These are phyloP conservation scores for Malus domestica DNA, from an alignment of 306 rosid species.

Conservation along the genomic window ASM211411v1 NC_041800.1:27148233-27148732, in stretches of 20 bases:
- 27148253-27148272: constrained; percentile 67
- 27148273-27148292: constrained; percentile 60
- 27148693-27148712: background rate
- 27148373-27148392: constrained; percentile 59
- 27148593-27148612: constrained; percentile 57
- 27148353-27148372: constrained; percentile 34
- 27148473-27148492: constrained; percentile 58
- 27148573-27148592: constrained; percentile 36
- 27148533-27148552: constrained; percentile 76
- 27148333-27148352: constrained; percentile 29
- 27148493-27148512: constrained; percentile 60
- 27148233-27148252: constrained; percentile 85
- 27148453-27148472: constrained; percentile 30
- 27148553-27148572: constrained; percentile 75
- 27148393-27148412: constrained; percentile 44
- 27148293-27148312: constrained; percentile 91
- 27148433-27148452: constrained; percentile 61
- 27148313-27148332: constrained; percentile 55
- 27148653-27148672: constrained; percentile 3
- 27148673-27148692: background rate
- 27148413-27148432: constrained; percentile 47
- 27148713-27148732: background rate
- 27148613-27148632: constrained; percentile 64
- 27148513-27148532: constrained; percentile 63
- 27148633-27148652: constrained; percentile 24